Evolutionary conservation across 257 asterid genomes (phyloP), one percentile per base, ranked within the genome.

Genomic region (Solanum bulbocastanum): DNA sequence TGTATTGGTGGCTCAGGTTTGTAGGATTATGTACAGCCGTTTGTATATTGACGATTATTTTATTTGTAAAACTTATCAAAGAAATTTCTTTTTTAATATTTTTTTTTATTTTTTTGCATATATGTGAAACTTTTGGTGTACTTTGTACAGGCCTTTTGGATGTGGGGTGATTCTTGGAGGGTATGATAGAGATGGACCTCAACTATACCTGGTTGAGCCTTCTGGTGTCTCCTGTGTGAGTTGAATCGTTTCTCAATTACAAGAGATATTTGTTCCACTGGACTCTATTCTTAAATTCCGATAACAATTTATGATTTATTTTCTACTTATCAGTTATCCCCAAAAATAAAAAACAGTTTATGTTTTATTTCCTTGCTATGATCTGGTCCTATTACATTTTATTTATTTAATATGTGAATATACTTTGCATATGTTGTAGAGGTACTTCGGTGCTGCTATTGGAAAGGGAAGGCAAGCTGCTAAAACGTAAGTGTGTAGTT

Each of bases 381-480:
- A 18, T 46, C 68, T 49, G 30, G 30, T 81, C 35, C 58, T 66
- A 25, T 81, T 42, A 18, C 78, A 85, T 46, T 7, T 81, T 35
- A 1, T 2, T 81, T 5, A 9, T 81, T 9, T 10, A 16, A 15
- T 30, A 30, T 84, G 23, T 66, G 89, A 72, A 85, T 87, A 27
- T 42, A 35, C 65, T 73, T 62, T 73, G 72, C 37, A 36, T 86
- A 84, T 89, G 71, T 83, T 88, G 86, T 86, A 96, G 99, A 93
- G 98, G 91, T 96, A 96, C 92, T 95, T 95, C 74, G 99, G 99
- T 58, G 98, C 98, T 89, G 95, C 99, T 85, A 96, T 95, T 89
- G 99, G 99, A 82, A 96, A 96, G 93, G 99, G 98, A 76, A 93
- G 96, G 92, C 99, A 96, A 93, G 98, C 99, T 92, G 99, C 99